Percentiles rank a stretch among this genome's conserved stretches.
Evolutionary conservation across 2,329 filamentous ascomycete species (phyloP).

Genomic region (Westerdykella sp.): DNA sequence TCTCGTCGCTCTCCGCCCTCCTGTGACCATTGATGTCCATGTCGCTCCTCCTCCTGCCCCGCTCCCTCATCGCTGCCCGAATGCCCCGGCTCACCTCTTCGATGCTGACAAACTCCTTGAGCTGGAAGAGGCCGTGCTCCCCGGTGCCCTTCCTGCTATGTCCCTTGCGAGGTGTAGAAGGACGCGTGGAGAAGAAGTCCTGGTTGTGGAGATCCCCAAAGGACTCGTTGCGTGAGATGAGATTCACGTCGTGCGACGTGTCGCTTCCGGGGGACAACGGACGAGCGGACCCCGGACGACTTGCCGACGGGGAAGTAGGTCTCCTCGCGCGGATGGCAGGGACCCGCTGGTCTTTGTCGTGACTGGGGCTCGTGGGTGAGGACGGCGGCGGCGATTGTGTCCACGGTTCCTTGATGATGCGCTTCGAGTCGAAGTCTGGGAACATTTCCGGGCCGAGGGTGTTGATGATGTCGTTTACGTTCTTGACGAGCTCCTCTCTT

Average conservation of each 20-base stretch:
- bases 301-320: slow-evolving; percentile 3
- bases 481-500: slow-evolving; percentile 66
- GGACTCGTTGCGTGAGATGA: slow-evolving; percentile 76
- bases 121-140: slow-evolving; percentile 56
- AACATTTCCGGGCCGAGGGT: slow-evolving; percentile 93
- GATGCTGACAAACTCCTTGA: slow-evolving; percentile 68
- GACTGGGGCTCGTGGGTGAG: slow-evolving; percentile 6
- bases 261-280: not conserved
- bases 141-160: slow-evolving; percentile 57
- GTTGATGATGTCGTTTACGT: slow-evolving; percentile 91
- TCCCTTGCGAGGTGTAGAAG: slow-evolving; percentile 70
- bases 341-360: slow-evolving; percentile 29
- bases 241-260: not conserved
- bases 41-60: slow-evolving; percentile 54
- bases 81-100: slow-evolving; percentile 82
- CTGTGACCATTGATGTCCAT: slow-evolving; percentile 10
- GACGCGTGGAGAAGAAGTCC: slow-evolving; percentile 83
- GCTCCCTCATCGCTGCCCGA: slow-evolving; percentile 72
- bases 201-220: slow-evolving; percentile 85
- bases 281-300: not conserved
- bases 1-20: slow-evolving; percentile 18
- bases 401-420: slow-evolving; percentile 37
- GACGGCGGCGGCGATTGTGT: slow-evolving; percentile 16
- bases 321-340: no score
- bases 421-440: slow-evolving; percentile 61